Evolutionary conservation across 176 grass and related monocot species (phyloP).

Genomic region (Puccinellia tenuiflora): DNA sequence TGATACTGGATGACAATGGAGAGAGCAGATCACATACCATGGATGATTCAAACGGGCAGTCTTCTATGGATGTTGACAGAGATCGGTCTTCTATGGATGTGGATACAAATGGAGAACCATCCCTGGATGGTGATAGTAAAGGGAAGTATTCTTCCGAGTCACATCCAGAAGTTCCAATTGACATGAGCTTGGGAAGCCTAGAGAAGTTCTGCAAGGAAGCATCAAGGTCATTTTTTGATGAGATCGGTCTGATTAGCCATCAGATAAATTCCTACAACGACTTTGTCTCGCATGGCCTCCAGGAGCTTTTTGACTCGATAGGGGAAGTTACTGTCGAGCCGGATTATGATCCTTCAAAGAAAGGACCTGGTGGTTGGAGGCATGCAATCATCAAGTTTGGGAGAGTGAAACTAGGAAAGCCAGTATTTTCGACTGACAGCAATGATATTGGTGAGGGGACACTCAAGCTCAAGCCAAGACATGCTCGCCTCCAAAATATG

Average conservation of each 20-base stretch:
- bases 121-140: conserved; percentile 11
- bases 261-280: conserved; percentile 87
- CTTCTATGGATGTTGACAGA: conserved; percentile 8
- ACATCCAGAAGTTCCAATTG: conserved; percentile 25
- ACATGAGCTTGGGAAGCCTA: conserved; percentile 50
- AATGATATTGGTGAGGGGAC: conserved; percentile 33
- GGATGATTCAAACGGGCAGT: conserved; percentile 12
- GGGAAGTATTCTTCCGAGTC: conserved; percentile 12
- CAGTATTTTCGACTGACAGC: conserved; percentile 58
- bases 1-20: conserved; percentile 29
- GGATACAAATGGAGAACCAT: conserved; percentile 25
- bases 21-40: conserved; percentile 9
- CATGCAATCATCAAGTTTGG: conserved; percentile 75
- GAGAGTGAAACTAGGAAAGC: conserved; percentile 51
- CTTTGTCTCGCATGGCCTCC: conserved; percentile 68
- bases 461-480: conserved; percentile 55
- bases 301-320: conserved; percentile 77
- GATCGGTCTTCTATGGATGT: conserved; percentile 29
- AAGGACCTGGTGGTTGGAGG: conserved; percentile 62
- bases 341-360: conserved; percentile 80
- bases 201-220: conserved; percentile 86
- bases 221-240: conserved; percentile 66
- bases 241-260: conserved; percentile 72
- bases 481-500: conserved; percentile 93
- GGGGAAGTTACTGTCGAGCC: conserved; percentile 75